phyloP scores from a whole-genome alignment of 2,329 filamentous ascomycete genomes.

The Colletotrichum sojae region DNA sequence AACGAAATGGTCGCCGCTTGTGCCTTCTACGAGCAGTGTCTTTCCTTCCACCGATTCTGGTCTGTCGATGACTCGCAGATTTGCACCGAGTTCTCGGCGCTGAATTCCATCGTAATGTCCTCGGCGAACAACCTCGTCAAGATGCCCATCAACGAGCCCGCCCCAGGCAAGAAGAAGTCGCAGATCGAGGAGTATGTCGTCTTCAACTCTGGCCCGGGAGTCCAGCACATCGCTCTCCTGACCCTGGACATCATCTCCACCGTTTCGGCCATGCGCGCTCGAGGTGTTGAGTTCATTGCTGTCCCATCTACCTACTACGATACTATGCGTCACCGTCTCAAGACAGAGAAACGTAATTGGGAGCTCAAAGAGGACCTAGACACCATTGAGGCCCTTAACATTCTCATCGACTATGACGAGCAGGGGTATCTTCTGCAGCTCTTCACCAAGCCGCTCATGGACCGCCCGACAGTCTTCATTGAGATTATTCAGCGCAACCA shows the following conservation, averaged over 20 bases:
- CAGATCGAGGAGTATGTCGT: constrained; percentile 96
- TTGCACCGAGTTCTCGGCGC: constrained; percentile 90
- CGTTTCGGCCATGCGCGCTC: constrained; percentile 84
- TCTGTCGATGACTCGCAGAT: constrained; percentile 94
- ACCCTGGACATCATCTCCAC: constrained; percentile 84
- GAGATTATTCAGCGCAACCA: constrained; percentile 96
- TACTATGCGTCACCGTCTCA: constrained; percentile 80
- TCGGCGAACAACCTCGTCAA: constrained; percentile 89
- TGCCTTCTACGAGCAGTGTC: constrained; percentile 85
- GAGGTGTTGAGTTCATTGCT: constrained; percentile 93
- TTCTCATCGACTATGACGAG: constrained; percentile 96
- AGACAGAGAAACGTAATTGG: constrained; percentile 72
- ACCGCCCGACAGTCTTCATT: constrained; percentile 94
- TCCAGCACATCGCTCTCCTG: constrained; percentile 93
- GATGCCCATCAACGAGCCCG: constrained; percentile 99
- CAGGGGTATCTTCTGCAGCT: constrained; percentile 84
- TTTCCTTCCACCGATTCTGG: constrained; percentile 98
- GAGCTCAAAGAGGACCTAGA: constrained; percentile 85
- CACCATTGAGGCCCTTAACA: constrained; percentile 81
- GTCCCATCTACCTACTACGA: constrained; percentile 91
- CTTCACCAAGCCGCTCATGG: constrained; percentile 91
- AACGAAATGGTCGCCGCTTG: constrained; percentile 81
- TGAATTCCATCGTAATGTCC: constrained; percentile 92
- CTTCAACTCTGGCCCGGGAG: constrained; percentile 90
- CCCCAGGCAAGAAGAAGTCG: constrained; percentile 87